Evolutionary conservation across 768 basidiomycete genomes (phyloP), one percentile per base, ranked within the genome.

Genomic region (Podaxis sp.): DNA sequence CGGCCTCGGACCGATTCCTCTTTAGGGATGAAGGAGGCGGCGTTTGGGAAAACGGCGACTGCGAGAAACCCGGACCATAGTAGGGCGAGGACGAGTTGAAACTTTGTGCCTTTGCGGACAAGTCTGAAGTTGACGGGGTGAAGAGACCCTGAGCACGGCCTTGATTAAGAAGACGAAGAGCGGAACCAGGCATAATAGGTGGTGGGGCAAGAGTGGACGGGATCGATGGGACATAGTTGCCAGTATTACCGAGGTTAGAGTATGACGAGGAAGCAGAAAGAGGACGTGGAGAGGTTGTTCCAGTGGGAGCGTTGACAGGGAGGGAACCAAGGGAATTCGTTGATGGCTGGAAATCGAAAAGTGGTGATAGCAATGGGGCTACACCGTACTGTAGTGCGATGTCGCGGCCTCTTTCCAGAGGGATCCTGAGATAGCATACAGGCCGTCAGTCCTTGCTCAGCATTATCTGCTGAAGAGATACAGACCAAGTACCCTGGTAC

Each of bases 401-500:
- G 68, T 99, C 95, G 61, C 93, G 88, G 41, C 96, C 96, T 61
- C 94, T 84, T 68, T 96, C 93, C 44, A 98, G 88, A 1, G 97
- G 97, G 69, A 99, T 96, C 96, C 96, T 98, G 50, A 11, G 64
- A 24, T 33, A 37, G 44, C 56, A 33, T 55, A 41, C 24, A 46
- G 55, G 63, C 33, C 20, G 26, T 26, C 50, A 56, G 64, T 66
- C 53, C 69, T 67, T 62, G 59, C 67, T 68, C 33, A 67, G 63
- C 49, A 41, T 61, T 12, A 41, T 22, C 33, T 17, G 20, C 11
- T 26, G 62, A 60, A 28, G 46, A 52, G 54, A 63, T 33, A 69
- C 87, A 72, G 71, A 96, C 96, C 97, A 99, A 61, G 96, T 99
- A 66, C 97, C 97, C 75, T 99, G 97, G 74, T 98, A 99, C 79